Base-by-base conservation (phyloP, 352 stramenopile species). In the Saprolegnia diclina region DNA sequence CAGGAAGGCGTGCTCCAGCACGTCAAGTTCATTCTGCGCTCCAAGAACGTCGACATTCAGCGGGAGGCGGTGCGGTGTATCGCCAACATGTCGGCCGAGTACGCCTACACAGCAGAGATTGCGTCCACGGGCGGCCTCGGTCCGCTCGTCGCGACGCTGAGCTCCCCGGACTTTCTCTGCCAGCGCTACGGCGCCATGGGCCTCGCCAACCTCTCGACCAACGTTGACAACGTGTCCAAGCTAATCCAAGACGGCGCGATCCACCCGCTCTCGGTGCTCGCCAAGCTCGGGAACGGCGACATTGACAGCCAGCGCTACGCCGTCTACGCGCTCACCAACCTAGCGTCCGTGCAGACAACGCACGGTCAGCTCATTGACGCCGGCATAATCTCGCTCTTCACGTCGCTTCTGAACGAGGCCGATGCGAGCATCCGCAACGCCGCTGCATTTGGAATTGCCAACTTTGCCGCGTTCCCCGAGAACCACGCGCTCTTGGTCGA, bases 61-160 rank as follows among this genome's bases (percentile, higher is more conserved):
- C 87, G 96, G 38, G 96, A 99, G 74, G 95, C 91, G 11, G 77
- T 98, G 37, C 84, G 95, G 22, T 85, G 92, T 6, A 91, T 99
- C 70, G 95, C 89, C 54, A 99, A 98, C 76, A 93, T 99, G 76
- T 96, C 92, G 11, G 95, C 94, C 19, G 93, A 97, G 74, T 97
- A 96, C 66, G 86, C 93, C 42, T 96, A 98, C 73, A 97, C 90
- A 13, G 76, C 83, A 6, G 83, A 94, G 57, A 97, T 99, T 67
- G 90, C 97, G 11, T 92, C 88, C 21, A 89, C 86, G 5, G 95
- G 95, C 16, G 90, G 88, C 4, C 71, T 99, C 18, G 78, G 85
- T 9, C 89, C 93, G 38, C 77, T 99, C 0, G 77, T 96, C 46
- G 76, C 89, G 21, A 91, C 94, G 18, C 80, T 99, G 22, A 87